These are phyloP conservation scores for Aspergillus candidus DNA, from an alignment of 2,329 filamentous ascomycete species.

Conservation along the genomic window DNA sequence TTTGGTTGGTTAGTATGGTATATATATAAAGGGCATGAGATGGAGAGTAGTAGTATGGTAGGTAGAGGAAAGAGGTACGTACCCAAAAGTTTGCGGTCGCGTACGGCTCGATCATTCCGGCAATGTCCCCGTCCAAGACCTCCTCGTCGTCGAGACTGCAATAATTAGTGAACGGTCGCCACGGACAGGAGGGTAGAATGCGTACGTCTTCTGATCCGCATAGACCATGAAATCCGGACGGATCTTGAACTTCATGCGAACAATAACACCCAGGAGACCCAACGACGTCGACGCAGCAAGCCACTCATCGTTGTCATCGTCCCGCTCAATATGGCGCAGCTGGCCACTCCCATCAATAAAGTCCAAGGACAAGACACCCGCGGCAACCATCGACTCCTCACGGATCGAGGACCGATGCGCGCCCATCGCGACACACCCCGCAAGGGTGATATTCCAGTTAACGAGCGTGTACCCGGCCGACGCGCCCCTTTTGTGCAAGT, in stretches of 20 bases:
- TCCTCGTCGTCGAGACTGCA: conserved; percentile 8
- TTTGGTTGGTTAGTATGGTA: too few relatives aligned
- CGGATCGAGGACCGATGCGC: conserved; percentile 10
- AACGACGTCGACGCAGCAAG: conserved; percentile 10
- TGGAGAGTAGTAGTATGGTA: too few relatives aligned
- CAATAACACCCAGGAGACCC: conserved; percentile 8
- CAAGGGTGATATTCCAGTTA: conserved; percentile 12
- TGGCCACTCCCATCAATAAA: conserved; percentile 7
- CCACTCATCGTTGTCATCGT: conserved; percentile 9
- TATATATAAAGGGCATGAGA: too few relatives aligned
- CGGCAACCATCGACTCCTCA: conserved; percentile 10
- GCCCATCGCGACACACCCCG: conserved; percentile 10
- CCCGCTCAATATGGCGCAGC: conserved; percentile 8
- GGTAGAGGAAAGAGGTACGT: neutral
- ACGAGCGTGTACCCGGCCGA: conserved; percentile 9
- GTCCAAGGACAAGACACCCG: conserved; percentile 7
- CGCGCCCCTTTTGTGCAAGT: conserved; percentile 7
- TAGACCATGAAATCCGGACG: conserved; percentile 11
- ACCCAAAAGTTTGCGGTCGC: conserved; percentile 11
- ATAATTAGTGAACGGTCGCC: too few relatives aligned
- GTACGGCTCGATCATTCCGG: conserved; percentile 9
- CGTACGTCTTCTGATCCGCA: conserved; percentile 11
- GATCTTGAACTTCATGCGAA: conserved; percentile 10
- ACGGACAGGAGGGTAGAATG: neutral
- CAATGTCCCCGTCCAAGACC: conserved; percentile 8